These are phyloP conservation scores for Auriscalpium vulgare DNA, from an alignment of 768 basidiomycete genomes.

Conservation along the genomic window DNA sequence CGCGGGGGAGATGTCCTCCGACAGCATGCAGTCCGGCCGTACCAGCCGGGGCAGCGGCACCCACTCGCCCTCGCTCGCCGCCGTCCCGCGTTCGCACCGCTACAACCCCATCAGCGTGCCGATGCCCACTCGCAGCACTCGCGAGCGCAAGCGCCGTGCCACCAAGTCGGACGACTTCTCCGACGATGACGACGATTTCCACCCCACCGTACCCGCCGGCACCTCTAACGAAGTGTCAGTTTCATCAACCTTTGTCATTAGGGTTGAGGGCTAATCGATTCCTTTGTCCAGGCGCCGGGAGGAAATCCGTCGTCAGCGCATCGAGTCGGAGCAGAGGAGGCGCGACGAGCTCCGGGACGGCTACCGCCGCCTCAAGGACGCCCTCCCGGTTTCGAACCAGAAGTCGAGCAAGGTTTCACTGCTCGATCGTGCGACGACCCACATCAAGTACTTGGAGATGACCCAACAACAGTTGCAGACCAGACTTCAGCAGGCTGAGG, in stretches of 20 bases:
- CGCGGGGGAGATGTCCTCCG: conserved; percentile 67
- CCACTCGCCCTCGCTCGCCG: conserved; percentile 44
- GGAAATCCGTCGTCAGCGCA: conserved; percentile 86
- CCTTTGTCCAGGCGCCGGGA: conserved; percentile 59
- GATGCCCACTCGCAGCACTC: conserved; percentile 46
- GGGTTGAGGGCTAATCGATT: background rate
- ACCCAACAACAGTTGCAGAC: conserved; percentile 68
- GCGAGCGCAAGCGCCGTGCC: conserved; percentile 32
- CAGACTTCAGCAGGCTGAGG: conserved; percentile 69
- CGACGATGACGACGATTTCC: conserved; percentile 72
- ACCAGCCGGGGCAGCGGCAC: conserved; percentile 64
- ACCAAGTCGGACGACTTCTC: conserved; percentile 51
- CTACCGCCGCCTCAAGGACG: conserved; percentile 85
- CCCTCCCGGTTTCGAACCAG: conserved; percentile 84
- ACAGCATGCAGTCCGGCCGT: conserved; percentile 54
- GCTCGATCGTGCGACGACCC: conserved; percentile 80
- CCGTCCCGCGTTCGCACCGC: conserved; percentile 68
- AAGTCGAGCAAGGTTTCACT: conserved; percentile 89
- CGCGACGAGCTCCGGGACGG: conserved; percentile 91
- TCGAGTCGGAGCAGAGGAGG: conserved; percentile 88
- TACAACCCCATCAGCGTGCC: conserved; percentile 58
- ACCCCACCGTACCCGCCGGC: conserved; percentile 38
- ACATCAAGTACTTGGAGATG: conserved; percentile 83
- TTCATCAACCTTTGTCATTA: background rate
- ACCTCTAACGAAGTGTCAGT: conserved; percentile 47